These are phyloP conservation scores for Auricularia sp. DNA, from an alignment of 768 basidiomycete genomes.

Conservation along the genomic window DNA sequence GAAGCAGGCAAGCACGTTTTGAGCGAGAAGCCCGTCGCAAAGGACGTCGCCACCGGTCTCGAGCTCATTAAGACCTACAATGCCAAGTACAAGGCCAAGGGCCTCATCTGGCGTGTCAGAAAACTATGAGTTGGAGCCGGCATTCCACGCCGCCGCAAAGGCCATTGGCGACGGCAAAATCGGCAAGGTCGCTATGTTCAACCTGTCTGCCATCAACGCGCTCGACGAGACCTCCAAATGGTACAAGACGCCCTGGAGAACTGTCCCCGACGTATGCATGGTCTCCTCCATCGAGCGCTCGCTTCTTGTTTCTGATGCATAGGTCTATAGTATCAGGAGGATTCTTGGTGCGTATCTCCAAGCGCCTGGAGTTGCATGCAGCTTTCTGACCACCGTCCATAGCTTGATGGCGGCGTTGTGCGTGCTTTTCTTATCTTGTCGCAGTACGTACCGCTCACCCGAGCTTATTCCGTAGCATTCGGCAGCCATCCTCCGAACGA, in stretches of 20 bases:
- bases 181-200: constrained; percentile 64
- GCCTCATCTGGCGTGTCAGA: constrained; percentile 71
- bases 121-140: constrained; percentile 64
- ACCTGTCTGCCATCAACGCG: constrained; percentile 39
- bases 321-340: constrained; percentile 57
- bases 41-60: constrained; percentile 54
- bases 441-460: background rate
- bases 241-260: constrained; percentile 79
- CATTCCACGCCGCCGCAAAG: constrained; percentile 35
- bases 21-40: constrained; percentile 79
- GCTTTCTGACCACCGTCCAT: background rate
- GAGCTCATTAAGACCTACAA: constrained; percentile 61
- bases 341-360: constrained; percentile 51
- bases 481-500: constrained; percentile 48
- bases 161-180: constrained; percentile 51
- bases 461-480: constrained; percentile 41
- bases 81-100: constrained; percentile 50
- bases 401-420: constrained; percentile 77
- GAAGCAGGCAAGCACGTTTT: constrained; percentile 80
- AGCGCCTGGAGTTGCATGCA: constrained; percentile 15
- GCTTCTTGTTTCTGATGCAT: background rate
- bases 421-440: constrained; percentile 17
- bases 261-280: constrained; percentile 60
- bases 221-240: constrained; percentile 59
- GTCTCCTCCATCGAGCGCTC: constrained; percentile 7